Conservation (phyloP, 2,329 filamentous ascomycete species). For the Calonectria honghensis region DNA sequence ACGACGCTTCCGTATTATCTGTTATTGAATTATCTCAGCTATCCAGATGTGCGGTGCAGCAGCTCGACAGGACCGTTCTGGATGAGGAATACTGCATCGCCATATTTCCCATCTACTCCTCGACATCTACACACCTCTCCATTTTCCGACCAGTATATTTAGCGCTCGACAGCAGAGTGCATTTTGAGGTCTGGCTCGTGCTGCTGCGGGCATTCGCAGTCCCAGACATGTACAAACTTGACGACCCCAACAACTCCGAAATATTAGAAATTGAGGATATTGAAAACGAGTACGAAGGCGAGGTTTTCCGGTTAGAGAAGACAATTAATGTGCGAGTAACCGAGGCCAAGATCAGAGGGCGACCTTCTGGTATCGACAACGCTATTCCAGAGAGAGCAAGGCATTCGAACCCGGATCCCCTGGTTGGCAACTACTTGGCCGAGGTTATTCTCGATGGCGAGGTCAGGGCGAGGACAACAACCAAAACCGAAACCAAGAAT, state of each 20-base stretch:
- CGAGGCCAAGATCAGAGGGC: constrained; percentile 76
- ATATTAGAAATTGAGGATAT: constrained; percentile 64
- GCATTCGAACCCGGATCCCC: constrained; percentile 63
- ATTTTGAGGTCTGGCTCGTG: constrained; percentile 99
- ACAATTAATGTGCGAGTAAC: constrained; percentile 75
- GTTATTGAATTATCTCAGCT: constrained; percentile 92
- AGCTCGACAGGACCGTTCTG: constrained; percentile 91
- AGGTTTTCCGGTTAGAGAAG: constrained; percentile 78
- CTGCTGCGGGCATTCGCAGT: constrained; percentile 92
- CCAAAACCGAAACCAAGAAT: constrained; percentile 81
- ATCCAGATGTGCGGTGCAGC: constrained; percentile 91
- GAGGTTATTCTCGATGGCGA: constrained; percentile 89
- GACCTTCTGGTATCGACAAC: constrained; percentile 50
- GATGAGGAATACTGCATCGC: constrained; percentile 96
- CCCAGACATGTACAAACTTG: constrained; percentile 88
- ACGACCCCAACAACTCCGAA: constrained; percentile 65
- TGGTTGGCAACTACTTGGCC: constrained; percentile 82
- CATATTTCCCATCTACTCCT: constrained; percentile 94
- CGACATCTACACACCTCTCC: constrained; percentile 82
- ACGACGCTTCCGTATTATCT: constrained; percentile 86
- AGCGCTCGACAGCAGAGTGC: constrained; percentile 87
- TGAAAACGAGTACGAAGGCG: constrained; percentile 64
- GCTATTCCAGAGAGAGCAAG: constrained; percentile 48
- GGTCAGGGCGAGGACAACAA: constrained; percentile 83
- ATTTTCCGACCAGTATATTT: constrained; percentile 93